These are phyloP conservation scores for Xylariaceae sp. DNA, from an alignment of 2,329 filamentous ascomycete species.

Conservation along the genomic window DNA sequence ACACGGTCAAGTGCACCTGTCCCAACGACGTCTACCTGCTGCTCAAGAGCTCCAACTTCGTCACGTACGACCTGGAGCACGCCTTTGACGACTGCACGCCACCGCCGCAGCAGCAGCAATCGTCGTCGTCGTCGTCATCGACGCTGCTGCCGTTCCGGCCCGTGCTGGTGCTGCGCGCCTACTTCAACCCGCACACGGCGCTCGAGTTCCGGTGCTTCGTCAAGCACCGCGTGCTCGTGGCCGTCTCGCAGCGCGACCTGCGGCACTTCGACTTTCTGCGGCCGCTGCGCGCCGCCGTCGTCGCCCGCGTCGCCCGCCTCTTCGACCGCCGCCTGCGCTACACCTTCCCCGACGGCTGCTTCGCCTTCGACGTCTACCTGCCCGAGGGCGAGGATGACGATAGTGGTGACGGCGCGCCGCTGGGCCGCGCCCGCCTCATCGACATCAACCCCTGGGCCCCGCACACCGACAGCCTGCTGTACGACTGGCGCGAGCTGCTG, in stretches of 20 bases:
- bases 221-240: slow-evolving; percentile 70
- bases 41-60: slow-evolving; percentile 88
- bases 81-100: slow-evolving; percentile 71
- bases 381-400: slow-evolving; percentile 51
- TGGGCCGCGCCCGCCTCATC: slow-evolving; percentile 74
- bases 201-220: slow-evolving; percentile 97
- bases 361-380: slow-evolving; percentile 88
- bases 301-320: slow-evolving; percentile 64
- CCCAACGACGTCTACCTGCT: slow-evolving; percentile 91
- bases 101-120: too few species aligned
- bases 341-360: slow-evolving; percentile 76
- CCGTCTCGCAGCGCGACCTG: slow-evolving; percentile 79
- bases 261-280: slow-evolving; percentile 82
- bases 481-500: slow-evolving; percentile 83
- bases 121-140: slow-evolving; percentile 30
- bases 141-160: slow-evolving; percentile 51
- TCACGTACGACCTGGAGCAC: slow-evolving; percentile 89
- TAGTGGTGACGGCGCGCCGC: slow-evolving; percentile 25
- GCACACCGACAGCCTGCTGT: slow-evolving; percentile 80
- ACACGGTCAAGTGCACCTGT: slow-evolving; percentile 83
- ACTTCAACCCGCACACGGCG: slow-evolving; percentile 79
- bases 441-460: slow-evolving; percentile 95
- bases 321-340: slow-evolving; percentile 67
- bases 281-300: slow-evolving; percentile 55
- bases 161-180: slow-evolving; percentile 78